Evolutionary conservation across 2,329 filamentous ascomycete species (phyloP), one percentile per base, ranked within the genome.

Genomic region (Emmonsiellopsis sp.): DNA sequence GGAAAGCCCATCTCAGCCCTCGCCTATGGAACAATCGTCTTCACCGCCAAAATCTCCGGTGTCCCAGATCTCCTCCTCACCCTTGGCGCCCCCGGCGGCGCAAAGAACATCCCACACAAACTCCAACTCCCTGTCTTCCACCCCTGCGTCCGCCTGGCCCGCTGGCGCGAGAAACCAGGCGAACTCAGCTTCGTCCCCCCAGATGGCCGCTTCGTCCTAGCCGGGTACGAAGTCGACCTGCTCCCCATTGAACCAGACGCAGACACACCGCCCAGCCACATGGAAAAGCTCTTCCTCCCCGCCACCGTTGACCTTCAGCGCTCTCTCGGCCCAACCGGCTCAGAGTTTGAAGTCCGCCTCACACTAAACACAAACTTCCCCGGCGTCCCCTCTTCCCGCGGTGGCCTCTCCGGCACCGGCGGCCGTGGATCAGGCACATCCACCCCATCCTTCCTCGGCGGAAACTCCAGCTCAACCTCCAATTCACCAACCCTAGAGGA

Each of bases 181-280:
- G 87, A 95, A 59, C 76, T 98, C n/a, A 95, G 88, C 65, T 98
- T 98, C 64, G 82, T 98, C 10, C 93, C 93, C 2, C 93, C 93
- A 0, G 93, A 98, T 67, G 93, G 93, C 34, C 82, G 89, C 43
- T 98, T 97, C 67, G 87, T 95, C 42, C 77, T 98, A 14, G 91
- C 90, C 34, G 91, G 90, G 21, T 98, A 98, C 65, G 92, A 96
- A 68, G 89, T 95, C 17, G 88, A 98, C 68, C 73, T 98, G 21
- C 76, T 97, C 10, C 90, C 90, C 0, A 81, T 86, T 49, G 79
- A 83, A 13, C 77, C 75, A 59, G 76, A 78, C 17, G 78, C 80
- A 60, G 76, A 76, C 51, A 75, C 79, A 14, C 78, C 72, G 52
- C 70, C 81, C 1, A 79, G 71, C 52, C 74, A 63, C 40, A 69